Conservation (phyloP, 257 asterid genomes). For the Plantago ovata region DNA sequence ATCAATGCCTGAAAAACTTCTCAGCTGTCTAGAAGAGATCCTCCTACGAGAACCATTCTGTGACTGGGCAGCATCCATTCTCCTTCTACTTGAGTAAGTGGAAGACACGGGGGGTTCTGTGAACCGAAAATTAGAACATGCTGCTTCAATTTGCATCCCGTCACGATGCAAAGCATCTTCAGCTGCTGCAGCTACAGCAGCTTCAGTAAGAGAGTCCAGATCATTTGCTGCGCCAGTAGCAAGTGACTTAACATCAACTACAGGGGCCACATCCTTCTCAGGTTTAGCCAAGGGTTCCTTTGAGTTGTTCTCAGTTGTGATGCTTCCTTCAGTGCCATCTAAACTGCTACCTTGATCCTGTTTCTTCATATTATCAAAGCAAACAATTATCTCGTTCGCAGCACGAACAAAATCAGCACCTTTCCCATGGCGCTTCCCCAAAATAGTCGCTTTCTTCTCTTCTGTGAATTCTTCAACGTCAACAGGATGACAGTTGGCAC, state of each 20-base stretch:
- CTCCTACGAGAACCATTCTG: conserved; percentile 37
- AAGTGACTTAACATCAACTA: conserved; percentile 29
- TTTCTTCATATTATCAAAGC: conserved; percentile 68
- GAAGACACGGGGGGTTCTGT: conserved; percentile 29
- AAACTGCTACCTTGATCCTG: conserved; percentile 37
- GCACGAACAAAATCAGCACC: conserved; percentile 89
- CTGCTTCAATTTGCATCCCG: conserved; percentile 37
- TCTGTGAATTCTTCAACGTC: conserved; percentile 92
- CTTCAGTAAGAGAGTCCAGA: conserved; percentile 48
- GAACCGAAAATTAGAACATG: conserved; percentile 26
- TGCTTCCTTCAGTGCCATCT: conserved; percentile 31
- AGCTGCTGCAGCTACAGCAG: conserved; percentile 51
- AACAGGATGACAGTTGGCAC: conserved; percentile 92
- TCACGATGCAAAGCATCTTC: conserved; percentile 42
- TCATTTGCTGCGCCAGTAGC: conserved; percentile 38
- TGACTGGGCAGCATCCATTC: conserved; percentile 37
- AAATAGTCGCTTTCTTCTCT: conserved; percentile 71
- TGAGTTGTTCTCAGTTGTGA: conserved; percentile 32
- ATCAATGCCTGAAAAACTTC: conserved; percentile 57
- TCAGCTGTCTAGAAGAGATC: conserved; percentile 48
- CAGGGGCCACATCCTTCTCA: conserved; percentile 38
- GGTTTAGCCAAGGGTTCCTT: conserved; percentile 38
- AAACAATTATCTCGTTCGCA: conserved; percentile 61
- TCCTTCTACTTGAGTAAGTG: conserved; percentile 46
- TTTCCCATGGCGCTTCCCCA: conserved; percentile 82